Conservation (phyloP, 768 basidiomycete species). For the Tephrocybe sp. region DNA sequence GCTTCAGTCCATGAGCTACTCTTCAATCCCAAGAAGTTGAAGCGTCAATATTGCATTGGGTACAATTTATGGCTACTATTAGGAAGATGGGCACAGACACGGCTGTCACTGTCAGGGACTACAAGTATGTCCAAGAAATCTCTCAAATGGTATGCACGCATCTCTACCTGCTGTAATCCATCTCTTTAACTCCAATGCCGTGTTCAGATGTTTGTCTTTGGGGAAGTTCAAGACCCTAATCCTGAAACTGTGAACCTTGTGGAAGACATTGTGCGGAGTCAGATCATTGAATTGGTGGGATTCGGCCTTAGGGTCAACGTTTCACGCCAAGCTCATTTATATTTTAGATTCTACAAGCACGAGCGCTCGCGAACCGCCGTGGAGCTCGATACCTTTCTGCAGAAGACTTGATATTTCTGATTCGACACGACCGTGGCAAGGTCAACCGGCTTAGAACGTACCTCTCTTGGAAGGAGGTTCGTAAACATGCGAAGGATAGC, state of each 20-base stretch:
- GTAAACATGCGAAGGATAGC: conserved; percentile 91
- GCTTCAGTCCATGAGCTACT: too few species aligned
- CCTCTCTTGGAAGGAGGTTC: conserved; percentile 95
- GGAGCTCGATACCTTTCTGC: conserved; percentile 84
- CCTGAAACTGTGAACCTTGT: conserved; percentile 87
- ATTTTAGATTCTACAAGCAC: conserved; percentile 82
- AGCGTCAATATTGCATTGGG: too few species aligned
- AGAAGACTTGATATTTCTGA: conserved; percentile 95
- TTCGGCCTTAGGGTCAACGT: conserved; percentile 3
- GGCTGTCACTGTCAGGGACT: conserved; percentile 43
- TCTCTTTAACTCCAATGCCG: background rate
- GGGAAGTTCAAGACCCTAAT: conserved; percentile 89
- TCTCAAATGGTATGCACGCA: conserved; percentile 76
- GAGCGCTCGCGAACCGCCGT: conserved; percentile 76
- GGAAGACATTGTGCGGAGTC: conserved; percentile 91
- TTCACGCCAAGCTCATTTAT: background rate
- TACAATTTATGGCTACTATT: conserved; percentile 10
- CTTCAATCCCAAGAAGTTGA: too few species aligned
- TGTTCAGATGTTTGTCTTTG: conserved; percentile 91
- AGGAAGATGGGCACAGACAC: conserved; percentile 16
- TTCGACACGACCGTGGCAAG: conserved; percentile 90
- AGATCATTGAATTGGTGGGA: conserved; percentile 85
- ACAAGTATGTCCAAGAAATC: conserved; percentile 90
- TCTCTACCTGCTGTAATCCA: background rate
- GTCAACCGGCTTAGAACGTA: conserved; percentile 92